Base-by-base conservation (phyloP, 108 stramenopile species). In the Ochromonas danica region DNA sequence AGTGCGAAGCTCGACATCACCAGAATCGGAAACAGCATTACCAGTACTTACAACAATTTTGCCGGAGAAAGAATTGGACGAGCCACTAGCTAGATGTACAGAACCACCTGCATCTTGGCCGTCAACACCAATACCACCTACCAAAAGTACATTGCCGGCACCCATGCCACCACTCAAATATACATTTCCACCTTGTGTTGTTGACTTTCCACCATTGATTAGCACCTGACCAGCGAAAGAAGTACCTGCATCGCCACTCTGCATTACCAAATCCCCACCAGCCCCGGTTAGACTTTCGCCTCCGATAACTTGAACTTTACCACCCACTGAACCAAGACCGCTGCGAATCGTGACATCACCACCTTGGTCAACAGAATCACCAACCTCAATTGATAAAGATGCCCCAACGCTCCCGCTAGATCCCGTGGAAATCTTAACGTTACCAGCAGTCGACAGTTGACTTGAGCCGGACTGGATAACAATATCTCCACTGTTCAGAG, bases 251-350 rank as follows among this genome's bases (percentile, higher is more conserved):
- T 38, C 25, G 17, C 45, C 43, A 36, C 31, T 33, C 40, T 45
- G 51, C 3, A 75, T 27, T 33, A 60, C 3, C 40, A 75, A 27
- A 33, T 38, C 36, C 6, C 72, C 72, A 75, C 72, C 51, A 75
- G 40, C 31, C 6, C 72, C 40, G 38, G 10, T 36, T 25, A 6
- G 33, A 57, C 51, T 22, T 57, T 57, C 51, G 51, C 51, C 51
- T 10, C 51, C 22, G 51, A 57, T 57, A 22, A 57, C 51, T 17
- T 57, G 17, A 57, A 57, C 22, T 57, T 22, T 17, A 57, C 51
- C n/a, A n/a, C n/a, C n/a, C n/a, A n/a, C n/a, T n/a, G n/a, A n/a
- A n/a, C n/a, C n/a, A n/a, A n/a, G n/a, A n/a, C n/a, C n/a, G n/a
- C n/a, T n/a, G n/a, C n/a, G n/a, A n/a, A n/a, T n/a, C n/a, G n/a